Evolutionary conservation across 306 rosid species (phyloP).

Genomic region (Adenanthera pavonina): DNA sequence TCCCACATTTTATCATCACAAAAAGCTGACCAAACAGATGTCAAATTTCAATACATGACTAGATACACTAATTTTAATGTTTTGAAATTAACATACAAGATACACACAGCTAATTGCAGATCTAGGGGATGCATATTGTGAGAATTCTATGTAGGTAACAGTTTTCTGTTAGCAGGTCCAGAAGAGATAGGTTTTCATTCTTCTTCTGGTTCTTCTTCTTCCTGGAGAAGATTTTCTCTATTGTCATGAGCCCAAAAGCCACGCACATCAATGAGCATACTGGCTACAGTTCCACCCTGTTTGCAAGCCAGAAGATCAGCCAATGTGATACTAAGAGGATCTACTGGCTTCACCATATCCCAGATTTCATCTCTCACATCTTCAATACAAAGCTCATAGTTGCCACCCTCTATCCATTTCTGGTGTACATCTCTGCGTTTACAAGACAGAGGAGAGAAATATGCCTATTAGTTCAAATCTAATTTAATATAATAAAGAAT

Average conservation of each 20-base stretch:
- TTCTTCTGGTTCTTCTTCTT: constrained; percentile 98
- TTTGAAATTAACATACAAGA: constrained; percentile 30
- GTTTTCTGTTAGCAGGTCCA: constrained; percentile 45
- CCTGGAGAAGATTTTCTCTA: constrained; percentile 98
- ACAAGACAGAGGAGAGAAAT: neutral
- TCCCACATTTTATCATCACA: constrained; percentile 23
- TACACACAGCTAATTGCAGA: constrained; percentile 46
- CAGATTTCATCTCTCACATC: constrained; percentile 98
- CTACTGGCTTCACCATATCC: constrained; percentile 97
- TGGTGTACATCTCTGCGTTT: constrained; percentile 93
- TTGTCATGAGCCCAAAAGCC: constrained; percentile 99
- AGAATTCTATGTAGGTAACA: constrained; percentile 27
- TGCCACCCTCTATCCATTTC: constrained; percentile 98
- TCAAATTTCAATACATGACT: constrained; percentile 21
- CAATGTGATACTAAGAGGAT: constrained; percentile 75
- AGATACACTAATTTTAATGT: constrained; percentile 33
- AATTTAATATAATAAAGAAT: constrained; percentile 1
- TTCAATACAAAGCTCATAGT: constrained; percentile 95
- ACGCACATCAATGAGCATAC: constrained; percentile 97
- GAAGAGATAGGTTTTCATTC: constrained; percentile 51
- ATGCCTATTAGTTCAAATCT: constrained; percentile 2
- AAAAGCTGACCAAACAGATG: constrained; percentile 22
- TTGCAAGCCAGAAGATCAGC: constrained; percentile 86
- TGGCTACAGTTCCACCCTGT: constrained; percentile 99
- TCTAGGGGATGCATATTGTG: constrained; percentile 43